A percentile compares a stretch with the other conserved stretches of the same genome.
These are phyloP conservation scores for Trypanosoma vivax DNA, from an alignment of 208 protist species.

Conservation along the genomic window DNA sequence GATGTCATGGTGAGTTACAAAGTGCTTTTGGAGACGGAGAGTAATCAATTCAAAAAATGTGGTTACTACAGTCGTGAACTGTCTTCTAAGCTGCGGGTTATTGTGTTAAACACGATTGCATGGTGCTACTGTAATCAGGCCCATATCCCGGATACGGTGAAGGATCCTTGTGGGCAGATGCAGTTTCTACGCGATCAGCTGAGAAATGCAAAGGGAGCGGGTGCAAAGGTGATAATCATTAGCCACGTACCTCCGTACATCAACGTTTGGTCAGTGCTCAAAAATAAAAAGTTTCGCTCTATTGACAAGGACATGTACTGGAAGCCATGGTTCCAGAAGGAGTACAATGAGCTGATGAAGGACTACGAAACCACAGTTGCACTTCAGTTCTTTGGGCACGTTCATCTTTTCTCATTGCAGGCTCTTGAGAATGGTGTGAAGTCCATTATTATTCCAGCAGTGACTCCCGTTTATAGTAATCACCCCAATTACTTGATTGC, in stretches of 20 bases:
- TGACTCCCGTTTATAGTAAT: constrained; percentile 63
- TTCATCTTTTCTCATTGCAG: constrained; percentile 52
- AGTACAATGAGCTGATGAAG: constrained; percentile 44
- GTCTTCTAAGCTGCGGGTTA: constrained; percentile 24
- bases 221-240: constrained; percentile 63
- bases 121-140: constrained; percentile 44
- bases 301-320: constrained; percentile 50
- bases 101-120: constrained; percentile 70
- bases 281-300: constrained; percentile 20
- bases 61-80: constrained; percentile 55
- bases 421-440: constrained; percentile 22
- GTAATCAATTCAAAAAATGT: constrained; percentile 31
- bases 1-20: constrained; percentile 17
- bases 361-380: constrained; percentile 33
- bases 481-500: constrained; percentile 61
- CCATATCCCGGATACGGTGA: constrained; percentile 22
- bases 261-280: constrained; percentile 38
- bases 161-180: constrained; percentile 61
- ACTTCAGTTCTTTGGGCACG: constrained; percentile 71
- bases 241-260: constrained; percentile 67
- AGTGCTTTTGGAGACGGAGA: constrained; percentile 34
- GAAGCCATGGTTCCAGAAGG: constrained; percentile 43
- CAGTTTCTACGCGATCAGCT: constrained; percentile 46
- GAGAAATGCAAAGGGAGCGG: constrained; percentile 18
- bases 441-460: constrained; percentile 43